Conservation (phyloP, 805 yeast genomes). For the Ogataea zsoltii region DNA sequence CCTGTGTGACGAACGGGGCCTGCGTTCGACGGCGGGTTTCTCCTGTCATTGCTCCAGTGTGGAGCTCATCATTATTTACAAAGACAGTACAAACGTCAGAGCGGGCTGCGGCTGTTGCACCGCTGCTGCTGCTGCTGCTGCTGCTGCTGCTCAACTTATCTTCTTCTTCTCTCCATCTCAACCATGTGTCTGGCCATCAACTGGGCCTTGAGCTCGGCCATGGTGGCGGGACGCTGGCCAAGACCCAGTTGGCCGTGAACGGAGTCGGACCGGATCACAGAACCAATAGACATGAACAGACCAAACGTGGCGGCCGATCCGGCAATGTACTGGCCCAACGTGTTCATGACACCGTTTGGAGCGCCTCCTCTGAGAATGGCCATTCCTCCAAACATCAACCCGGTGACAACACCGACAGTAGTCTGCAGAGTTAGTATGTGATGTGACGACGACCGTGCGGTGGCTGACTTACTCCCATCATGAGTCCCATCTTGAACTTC, state of each 20-base stretch:
- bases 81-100: too few relatives aligned
- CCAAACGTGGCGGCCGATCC: slow-evolving; percentile 98
- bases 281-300: slow-evolving; percentile 93
- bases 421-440: slow-evolving; percentile 36
- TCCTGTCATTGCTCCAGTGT: too few relatives aligned
- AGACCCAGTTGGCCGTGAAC: slow-evolving; percentile 23
- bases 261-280: slow-evolving; percentile 80
- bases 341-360: slow-evolving; percentile 97
- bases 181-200: slow-evolving; percentile 43
- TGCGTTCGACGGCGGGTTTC: too few relatives aligned
- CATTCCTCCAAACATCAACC: slow-evolving; percentile 91
- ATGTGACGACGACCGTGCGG: not conserved
- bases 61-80: too few relatives aligned
- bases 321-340: slow-evolving; percentile 92
- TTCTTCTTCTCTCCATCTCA: slow-evolving; percentile 29
- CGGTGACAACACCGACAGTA: slow-evolving; percentile 90
- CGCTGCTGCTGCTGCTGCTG: not conserved
- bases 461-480: slow-evolving; percentile 77
- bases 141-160: not conserved
- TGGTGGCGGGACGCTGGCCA: slow-evolving; percentile 28
- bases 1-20: too few relatives aligned
- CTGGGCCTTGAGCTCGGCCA: slow-evolving; percentile 42
- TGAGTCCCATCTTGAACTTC: slow-evolving; percentile 96
- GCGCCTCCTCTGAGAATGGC: slow-evolving; percentile 92
- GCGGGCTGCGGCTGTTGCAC: too few relatives aligned